Evolutionary conservation across 306 rosid genomes (phyloP), one percentile per base, ranked within the genome.

Genomic region (Acmispon strigosus): DNA sequence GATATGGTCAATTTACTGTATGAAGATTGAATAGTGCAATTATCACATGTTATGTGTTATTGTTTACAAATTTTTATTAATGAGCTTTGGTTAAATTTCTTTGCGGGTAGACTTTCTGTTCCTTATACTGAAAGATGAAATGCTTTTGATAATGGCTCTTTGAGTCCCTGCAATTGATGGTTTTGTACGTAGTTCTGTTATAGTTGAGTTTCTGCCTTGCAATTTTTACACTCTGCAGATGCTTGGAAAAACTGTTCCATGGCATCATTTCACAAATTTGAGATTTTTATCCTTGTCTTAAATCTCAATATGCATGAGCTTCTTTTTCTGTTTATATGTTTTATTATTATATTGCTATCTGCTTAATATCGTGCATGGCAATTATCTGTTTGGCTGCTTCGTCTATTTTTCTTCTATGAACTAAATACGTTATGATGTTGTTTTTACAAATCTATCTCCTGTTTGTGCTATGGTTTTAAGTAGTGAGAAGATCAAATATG

Each of bases 111-210:
- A 50, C 14, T 69, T 52, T 29, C 0, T 5, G 36, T 62, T 69
- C 70, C 13, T 70, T 32, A 29, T 69, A 58, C 10, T 49, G 56
- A 22, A 22, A 57, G 22, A 66, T 73, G 65, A 68, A 61, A 68
- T 53, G 47, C 27, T 36, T 68, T 69, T 53, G 8, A 68, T 18
- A 51, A 19, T 73, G 75, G 39, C 45, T 13, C 58, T 24, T 24
- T 42, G 51, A 10, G 49, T 64, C 42, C 17, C 32, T 41, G 37
- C 44, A 55, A 34, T 54, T 54, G 9, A 54, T 43, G 44, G 11
- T 67, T 70, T 42, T 5, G 7, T 43, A 8, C 7, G 32, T n/a
- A n/a, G n/a, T 70, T 56, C 55, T 41, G 53, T 24, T 72, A 12
- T 45, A 54, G 52, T 59, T 54, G 62, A 56, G 34, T 56, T 64